Evolutionary conservation across 371 early-diverging fungal species (phyloP).

Genomic region (Rhizopus stolonifer): DNA sequence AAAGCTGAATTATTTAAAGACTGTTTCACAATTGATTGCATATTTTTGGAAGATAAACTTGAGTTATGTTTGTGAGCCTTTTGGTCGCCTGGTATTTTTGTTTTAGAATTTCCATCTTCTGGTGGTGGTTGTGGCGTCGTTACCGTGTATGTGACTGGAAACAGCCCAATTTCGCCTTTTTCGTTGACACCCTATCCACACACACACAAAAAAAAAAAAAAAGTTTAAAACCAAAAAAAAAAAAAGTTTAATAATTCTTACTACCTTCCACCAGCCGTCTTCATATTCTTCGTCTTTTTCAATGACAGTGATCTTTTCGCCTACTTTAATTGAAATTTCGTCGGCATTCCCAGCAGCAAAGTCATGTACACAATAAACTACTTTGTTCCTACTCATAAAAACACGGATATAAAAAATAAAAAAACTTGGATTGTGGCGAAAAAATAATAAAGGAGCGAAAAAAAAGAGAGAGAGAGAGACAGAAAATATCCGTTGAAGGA

Average conservation of each 20-base stretch:
- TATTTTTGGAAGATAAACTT: conserved; percentile 13
- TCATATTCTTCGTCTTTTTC: conserved; percentile 73
- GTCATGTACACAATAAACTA: conserved; percentile 61
- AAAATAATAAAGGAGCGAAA: not conserved
- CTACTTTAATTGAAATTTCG: conserved; percentile 69
- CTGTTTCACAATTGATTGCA: conserved; percentile 8
- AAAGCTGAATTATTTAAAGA: not conserved
- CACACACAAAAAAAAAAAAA: not conserved
- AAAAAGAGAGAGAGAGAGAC: conserved; percentile 3
- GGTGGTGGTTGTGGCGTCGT: conserved; percentile 38
- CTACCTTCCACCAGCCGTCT: conserved; percentile 77
- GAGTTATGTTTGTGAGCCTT: not conserved
- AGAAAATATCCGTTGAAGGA: conserved; percentile 4
- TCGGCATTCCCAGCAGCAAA: conserved; percentile 71
- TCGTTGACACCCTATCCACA: conserved; percentile 65
- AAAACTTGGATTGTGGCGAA: too few species aligned
- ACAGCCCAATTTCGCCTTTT: conserved; percentile 69
- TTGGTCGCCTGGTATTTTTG: conserved; percentile 23
- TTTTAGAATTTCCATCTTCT: conserved; percentile 20
- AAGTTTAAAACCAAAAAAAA: not conserved
- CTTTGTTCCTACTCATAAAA: conserved; percentile 34
- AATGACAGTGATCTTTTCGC: conserved; percentile 69
- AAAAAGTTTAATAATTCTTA: not conserved
- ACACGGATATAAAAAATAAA: not conserved
- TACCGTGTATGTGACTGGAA: conserved; percentile 61